Base-by-base conservation (phyloP, 2,329 filamentous ascomycete genomes). In the Colletotrichum abscissum region DNA sequence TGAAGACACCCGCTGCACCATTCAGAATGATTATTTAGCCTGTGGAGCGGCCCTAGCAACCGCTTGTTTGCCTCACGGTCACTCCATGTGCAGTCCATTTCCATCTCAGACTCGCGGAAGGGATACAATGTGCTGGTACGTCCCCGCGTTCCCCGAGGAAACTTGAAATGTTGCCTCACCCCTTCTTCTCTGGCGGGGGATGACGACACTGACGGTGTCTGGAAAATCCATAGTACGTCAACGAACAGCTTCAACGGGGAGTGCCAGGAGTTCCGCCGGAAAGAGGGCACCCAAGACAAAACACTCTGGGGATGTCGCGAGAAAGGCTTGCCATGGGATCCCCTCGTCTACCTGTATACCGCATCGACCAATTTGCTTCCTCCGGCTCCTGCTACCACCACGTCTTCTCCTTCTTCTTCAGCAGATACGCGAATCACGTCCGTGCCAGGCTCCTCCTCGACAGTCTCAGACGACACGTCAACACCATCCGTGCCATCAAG, bases 41-140 rank as follows among this genome's bases (percentile, higher is more conserved):
- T 73, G 70, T 28, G 60, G 42, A 3, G 26, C 19, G 0, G 38
- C 12, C 7, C 26, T 35, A 4, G 33, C 67, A 19, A 22, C 38
- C 30, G 69, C 55, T 1, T 73, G 70, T 35, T 59, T 70, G 0
- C 54, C 33, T 9, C 42, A 55, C 3, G 26, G 30, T 24, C 59
- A 68, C 3, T n/a, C 54, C 9, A 42, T 49, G 30, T 73, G 70
- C 55, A 59, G 14, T 3, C 22, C 59, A 4, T 57, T 54, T 4
- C 58, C 59, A 5, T 57, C 59, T 3, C 58, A n/a, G 24, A 42
- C 16, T 26, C 22, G 19, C 5, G 67, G 70, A 1, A 33, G 35
- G 9, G 30, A 65, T 33, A 73, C 70, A 9, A 30, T 73, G 9
- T 73, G 70, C 35, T 73, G 70, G 70, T 73, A 70, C 14, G 70